Conservation (phyloP, 78 protist genomes). For the Dictyostelium capitatum region DNA sequence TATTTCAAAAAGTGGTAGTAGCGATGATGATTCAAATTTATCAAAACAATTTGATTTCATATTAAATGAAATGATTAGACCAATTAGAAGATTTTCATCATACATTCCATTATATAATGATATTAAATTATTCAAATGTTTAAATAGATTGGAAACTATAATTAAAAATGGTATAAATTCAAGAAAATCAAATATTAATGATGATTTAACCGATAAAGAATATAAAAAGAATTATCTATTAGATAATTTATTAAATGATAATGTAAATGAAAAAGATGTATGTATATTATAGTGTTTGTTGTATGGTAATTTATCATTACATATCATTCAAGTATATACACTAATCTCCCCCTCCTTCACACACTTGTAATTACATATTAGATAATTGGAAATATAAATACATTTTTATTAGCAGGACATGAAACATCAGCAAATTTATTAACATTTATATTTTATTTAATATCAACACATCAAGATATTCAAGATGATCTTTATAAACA, state of each 20-base stretch:
- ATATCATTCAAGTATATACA: too few species aligned
- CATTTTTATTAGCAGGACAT: constrained; percentile 74
- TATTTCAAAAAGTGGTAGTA: not conserved
- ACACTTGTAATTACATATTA: not conserved
- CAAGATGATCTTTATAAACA: constrained; percentile 42
- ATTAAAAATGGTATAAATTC: constrained; percentile 21
- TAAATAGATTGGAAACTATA: constrained; percentile 13
- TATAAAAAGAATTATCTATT: constrained; percentile 30
- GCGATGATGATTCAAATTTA: not conserved
- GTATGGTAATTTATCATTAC: too few species aligned
- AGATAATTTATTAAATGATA: not conserved
- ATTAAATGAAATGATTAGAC: constrained; percentile 66
- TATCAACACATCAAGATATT: constrained; percentile 35
- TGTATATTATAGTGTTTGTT: not conserved
- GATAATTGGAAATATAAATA: constrained; percentile 62
- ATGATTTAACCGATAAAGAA: too few species aligned
- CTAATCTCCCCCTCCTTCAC: not conserved
- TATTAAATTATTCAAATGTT: not conserved
- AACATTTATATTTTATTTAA: constrained; percentile 42
- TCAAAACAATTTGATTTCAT: constrained; percentile 47
- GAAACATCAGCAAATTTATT: constrained; percentile 66
- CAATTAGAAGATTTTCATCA: constrained; percentile 53
- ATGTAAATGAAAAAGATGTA: constrained; percentile 8
- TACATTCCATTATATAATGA: constrained; percentile 40
- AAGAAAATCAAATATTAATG: not conserved